phyloP scores from a whole-genome alignment of 768 basidiomycete species.

The Mycena crocata region DNA sequence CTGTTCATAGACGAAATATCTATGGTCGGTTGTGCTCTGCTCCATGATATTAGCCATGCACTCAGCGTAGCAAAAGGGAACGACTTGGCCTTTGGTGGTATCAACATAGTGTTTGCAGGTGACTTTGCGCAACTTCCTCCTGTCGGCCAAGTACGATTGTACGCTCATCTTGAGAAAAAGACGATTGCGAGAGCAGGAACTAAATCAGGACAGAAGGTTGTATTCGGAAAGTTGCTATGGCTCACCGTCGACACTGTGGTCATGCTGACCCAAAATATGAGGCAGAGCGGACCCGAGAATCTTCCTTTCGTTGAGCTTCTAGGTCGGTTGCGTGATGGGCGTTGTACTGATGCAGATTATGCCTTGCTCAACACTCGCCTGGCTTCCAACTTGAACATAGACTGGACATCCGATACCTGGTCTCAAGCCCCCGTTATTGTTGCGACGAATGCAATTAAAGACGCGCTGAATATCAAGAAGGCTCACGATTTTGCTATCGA shows the following conservation, averaged over 20 bases:
- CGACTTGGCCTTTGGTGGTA: constrained; percentile 46
- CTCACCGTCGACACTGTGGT: not conserved
- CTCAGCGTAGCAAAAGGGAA: constrained; percentile 46
- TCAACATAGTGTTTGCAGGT: constrained; percentile 56
- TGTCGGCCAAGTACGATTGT: constrained; percentile 35
- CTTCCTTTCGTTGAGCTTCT: not conserved
- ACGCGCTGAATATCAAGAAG: not conserved
- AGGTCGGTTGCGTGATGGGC: too few species aligned
- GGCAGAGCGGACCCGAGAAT: too few species aligned
- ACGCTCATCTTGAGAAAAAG: not conserved
- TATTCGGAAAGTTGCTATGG: constrained; percentile 1
- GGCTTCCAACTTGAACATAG: not conserved
- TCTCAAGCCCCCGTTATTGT: not conserved
- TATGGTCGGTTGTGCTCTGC: constrained; percentile 49
- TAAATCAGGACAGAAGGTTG: not conserved
- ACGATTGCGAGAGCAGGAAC: not conserved
- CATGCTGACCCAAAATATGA: not conserved
- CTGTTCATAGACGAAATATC: constrained; percentile 55
- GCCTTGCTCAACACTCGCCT: not conserved
- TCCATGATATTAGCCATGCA: constrained; percentile 47
- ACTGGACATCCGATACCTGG: not conserved
- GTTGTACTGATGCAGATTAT: too few species aligned
- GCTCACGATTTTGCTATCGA: not conserved
- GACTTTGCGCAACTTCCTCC: constrained; percentile 58
- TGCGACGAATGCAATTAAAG: not conserved